phyloP scores from a whole-genome alignment of 768 basidiomycete genomes.

The Lyophyllum atratum region DNA sequence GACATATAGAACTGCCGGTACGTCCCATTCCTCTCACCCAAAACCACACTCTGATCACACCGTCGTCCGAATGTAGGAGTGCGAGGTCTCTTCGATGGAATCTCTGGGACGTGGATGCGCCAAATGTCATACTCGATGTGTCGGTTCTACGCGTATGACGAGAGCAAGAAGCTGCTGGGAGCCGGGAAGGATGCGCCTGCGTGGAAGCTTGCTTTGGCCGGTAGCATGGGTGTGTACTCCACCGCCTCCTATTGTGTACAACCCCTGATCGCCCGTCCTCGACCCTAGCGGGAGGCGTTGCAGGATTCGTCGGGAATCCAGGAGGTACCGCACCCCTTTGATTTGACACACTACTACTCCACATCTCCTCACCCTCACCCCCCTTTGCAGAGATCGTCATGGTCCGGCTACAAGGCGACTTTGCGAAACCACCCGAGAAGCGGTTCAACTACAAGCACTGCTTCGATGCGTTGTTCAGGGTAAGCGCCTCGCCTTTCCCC shows the following conservation, averaged over 20 bases:
- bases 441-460: slow-evolving; percentile 90
- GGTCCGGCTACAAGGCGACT: slow-evolving; percentile 90
- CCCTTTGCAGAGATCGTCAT: slow-evolving; percentile 68
- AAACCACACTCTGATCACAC: slow-evolving; percentile 14
- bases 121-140: slow-evolving; percentile 94
- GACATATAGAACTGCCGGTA: slow-evolving; percentile 79
- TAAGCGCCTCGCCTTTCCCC: slow-evolving; percentile 35
- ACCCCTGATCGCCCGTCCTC: slow-evolving; percentile 8
- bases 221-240: slow-evolving; percentile 74
- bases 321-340: too few species aligned
- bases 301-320: slow-evolving; percentile 88
- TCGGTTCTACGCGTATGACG: slow-evolving; percentile 93
- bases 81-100: slow-evolving; percentile 83
- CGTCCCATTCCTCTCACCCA: slow-evolving; percentile 19
- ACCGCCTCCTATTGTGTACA: slow-evolving; percentile 1
- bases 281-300: slow-evolving; percentile 73
- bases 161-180: slow-evolving; percentile 82
- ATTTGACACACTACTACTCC: slow-evolving; percentile 3
- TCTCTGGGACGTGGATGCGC: slow-evolving; percentile 85
- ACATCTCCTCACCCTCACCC: neutral
- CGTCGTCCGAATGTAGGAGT: slow-evolving; percentile 46
- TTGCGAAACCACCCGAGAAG: slow-evolving; percentile 86
- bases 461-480: slow-evolving; percentile 84
- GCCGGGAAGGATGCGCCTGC: slow-evolving; percentile 72
- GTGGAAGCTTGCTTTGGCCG: slow-evolving; percentile 80